These are phyloP conservation scores for Mycena polygramma DNA, from an alignment of 768 basidiomycete species.

Conservation along the genomic window DNA sequence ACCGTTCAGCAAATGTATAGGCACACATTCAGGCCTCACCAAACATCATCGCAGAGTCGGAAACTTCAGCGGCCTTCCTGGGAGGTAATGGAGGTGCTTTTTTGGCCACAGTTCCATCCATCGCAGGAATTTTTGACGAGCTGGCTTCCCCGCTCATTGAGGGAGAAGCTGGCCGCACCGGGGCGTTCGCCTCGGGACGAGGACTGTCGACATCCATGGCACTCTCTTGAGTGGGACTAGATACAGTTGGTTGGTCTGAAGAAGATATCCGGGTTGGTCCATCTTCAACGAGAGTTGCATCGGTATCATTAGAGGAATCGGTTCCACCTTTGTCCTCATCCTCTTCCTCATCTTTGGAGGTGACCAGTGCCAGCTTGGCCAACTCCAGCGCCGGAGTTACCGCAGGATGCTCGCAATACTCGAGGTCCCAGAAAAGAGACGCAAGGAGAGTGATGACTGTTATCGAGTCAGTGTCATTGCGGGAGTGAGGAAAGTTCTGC, in stretches of 20 bases:
- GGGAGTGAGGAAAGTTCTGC: constrained; percentile 25
- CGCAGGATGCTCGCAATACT: constrained; percentile 71
- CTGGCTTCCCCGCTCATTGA: constrained; percentile 35
- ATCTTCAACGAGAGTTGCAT: constrained; percentile 91
- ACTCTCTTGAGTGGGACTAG: constrained; percentile 55
- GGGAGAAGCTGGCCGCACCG: constrained; percentile 23
- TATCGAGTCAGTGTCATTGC: constrained; percentile 29
- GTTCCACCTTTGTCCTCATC: constrained; percentile 83
- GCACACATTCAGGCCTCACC: constrained; percentile 56
- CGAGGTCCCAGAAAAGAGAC: constrained; percentile 82
- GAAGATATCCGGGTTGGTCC: constrained; percentile 54
- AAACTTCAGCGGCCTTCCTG: constrained; percentile 62
- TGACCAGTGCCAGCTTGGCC: constrained; percentile 92
- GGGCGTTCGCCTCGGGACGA: constrained; percentile 6
- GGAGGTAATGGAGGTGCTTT: constrained; percentile 72
- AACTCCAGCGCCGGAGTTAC: constrained; percentile 90
- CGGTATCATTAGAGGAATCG: constrained; percentile 88
- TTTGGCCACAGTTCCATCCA: constrained; percentile 40
- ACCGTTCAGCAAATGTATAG: constrained; percentile 25
- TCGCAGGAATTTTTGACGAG: constrained; percentile 46
- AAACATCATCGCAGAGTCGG: constrained; percentile 92
- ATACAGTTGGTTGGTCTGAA: constrained; percentile 29
- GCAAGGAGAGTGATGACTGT: constrained; percentile 87
- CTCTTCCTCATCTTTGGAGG: constrained; percentile 91
- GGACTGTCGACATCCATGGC: constrained; percentile 72